A percentile compares a stretch with the other conserved stretches of the same genome.
Evolutionary conservation across 2,329 filamentous ascomycete species (phyloP).

Genomic region (Beauveria australis): DNA sequence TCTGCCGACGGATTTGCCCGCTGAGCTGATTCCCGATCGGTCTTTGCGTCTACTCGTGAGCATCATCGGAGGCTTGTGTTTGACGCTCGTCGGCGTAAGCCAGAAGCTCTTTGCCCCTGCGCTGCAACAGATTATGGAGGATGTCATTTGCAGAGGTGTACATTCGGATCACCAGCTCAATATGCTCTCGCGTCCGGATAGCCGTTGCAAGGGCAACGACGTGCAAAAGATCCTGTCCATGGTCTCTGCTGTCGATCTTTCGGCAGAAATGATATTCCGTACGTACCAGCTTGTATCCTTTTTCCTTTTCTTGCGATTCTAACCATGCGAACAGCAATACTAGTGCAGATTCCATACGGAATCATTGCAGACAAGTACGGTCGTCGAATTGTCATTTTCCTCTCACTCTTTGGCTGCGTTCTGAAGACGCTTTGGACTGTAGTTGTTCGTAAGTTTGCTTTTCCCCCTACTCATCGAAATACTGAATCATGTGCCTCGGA

Average conservation of each 20-base stretch:
- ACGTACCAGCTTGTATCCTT: conserved; percentile 14
- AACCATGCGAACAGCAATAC: conserved; percentile 22
- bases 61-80: conserved; percentile 26
- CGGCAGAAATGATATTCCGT: conserved; percentile 40
- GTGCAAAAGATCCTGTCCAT: conserved; percentile 46
- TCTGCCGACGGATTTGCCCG: conserved; percentile 13
- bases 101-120: conserved; percentile 32
- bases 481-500: no score
- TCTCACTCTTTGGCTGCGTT: conserved; percentile 25
- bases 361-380: conserved; percentile 40
- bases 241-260: conserved; percentile 38
- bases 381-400: conserved; percentile 31
- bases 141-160: conserved; percentile 42
- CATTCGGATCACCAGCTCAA: conserved; percentile 32
- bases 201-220: conserved; percentile 38
- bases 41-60: conserved; percentile 23
- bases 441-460: conserved; percentile 23
- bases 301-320: background rate
- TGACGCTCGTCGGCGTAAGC: conserved; percentile 37
- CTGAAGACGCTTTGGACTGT: conserved; percentile 23
- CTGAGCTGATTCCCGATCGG: conserved; percentile 17
- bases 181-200: conserved; percentile 24
- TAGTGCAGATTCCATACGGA: conserved; percentile 38
- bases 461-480: background rate
- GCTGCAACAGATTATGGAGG: conserved; percentile 42